Evolutionary conservation across 331 rosid genomes (phyloP).

Genomic region (Pyracantha coccinea): DNA sequence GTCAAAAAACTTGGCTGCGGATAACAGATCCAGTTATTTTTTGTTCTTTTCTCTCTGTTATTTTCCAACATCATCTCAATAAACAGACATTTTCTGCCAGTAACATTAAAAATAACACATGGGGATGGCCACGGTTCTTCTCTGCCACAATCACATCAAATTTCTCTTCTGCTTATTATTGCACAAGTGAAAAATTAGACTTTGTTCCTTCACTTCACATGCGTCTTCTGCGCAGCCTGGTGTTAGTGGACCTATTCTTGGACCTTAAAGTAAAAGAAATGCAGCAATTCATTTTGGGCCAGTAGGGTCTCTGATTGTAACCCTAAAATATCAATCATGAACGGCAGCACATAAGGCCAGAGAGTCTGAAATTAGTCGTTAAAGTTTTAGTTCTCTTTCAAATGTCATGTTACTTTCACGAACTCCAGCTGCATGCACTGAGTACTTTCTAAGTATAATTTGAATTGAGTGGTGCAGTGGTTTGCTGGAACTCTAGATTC

Average conservation of each 20-base stretch:
- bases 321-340: background rate
- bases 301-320: background rate
- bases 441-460: slow-evolving; percentile 15
- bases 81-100: slow-evolving; percentile 19
- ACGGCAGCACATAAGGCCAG: background rate
- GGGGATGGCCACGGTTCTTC: slow-evolving; percentile 29
- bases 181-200: slow-evolving; percentile 12
- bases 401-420: background rate
- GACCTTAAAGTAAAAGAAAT: background rate
- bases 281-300: background rate
- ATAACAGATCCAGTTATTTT: slow-evolving; percentile 19
- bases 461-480: background rate
- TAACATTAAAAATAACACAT: slow-evolving; percentile 32
- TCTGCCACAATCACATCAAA: slow-evolving; percentile 25
- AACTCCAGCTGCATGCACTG: background rate
- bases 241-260: slow-evolving; percentile 27
- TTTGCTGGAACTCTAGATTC: slow-evolving; percentile 1
- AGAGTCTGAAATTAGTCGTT: background rate
- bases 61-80: slow-evolving; percentile 10
- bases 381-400: background rate
- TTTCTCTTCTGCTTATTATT: background rate
- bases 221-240: slow-evolving; percentile 23
- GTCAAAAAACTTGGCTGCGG: slow-evolving; percentile 14
- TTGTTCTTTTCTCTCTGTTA: slow-evolving; percentile 12
- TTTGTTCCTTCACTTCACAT: slow-evolving; percentile 36